These are phyloP conservation scores for Hypoxylon sp. DNA, from an alignment of 2,329 filamentous ascomycete genomes.

Conservation along the genomic window DNA sequence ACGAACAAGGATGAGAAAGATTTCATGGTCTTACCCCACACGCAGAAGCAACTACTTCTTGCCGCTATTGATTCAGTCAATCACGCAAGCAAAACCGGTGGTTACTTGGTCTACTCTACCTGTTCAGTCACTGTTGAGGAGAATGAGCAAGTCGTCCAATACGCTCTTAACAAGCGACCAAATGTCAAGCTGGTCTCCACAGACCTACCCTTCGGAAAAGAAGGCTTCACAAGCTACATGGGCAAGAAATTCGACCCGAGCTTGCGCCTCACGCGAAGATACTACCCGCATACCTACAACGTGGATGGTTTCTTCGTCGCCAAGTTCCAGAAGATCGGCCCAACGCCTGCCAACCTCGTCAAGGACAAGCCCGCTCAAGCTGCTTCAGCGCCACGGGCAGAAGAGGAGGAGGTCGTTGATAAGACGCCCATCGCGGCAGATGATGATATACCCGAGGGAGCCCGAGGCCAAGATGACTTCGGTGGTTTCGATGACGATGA, in stretches of 20 bases:
- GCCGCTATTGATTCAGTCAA: conserved; percentile 96
- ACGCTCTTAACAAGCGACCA: conserved; percentile 89
- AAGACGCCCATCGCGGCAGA: conserved; percentile 75
- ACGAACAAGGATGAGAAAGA: conserved; percentile 98
- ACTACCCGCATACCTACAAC: conserved; percentile 93
- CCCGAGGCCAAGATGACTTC: conserved; percentile 69
- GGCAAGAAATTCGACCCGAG: conserved; percentile 92
- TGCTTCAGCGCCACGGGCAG: conserved; percentile 48
- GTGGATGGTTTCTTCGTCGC: conserved; percentile 99
- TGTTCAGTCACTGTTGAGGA: conserved; percentile 96
- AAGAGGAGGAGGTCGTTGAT: conserved; percentile 69
- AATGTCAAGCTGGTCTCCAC: conserved; percentile 96
- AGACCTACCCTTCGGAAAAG: conserved; percentile 88
- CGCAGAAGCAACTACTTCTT: conserved; percentile 94
- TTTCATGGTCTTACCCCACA: conserved; percentile 92
- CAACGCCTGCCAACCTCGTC: conserved; percentile 75
- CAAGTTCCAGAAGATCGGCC: conserved; percentile 94
- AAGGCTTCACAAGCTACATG: conserved; percentile 91
- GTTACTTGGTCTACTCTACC: conserved; percentile 96
- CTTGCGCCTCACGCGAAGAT: conserved; percentile 85
- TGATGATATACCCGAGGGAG: conserved; percentile 59
- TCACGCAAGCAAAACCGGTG: conserved; percentile 90
- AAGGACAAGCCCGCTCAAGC: conserved; percentile 51
- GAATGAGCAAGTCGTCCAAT: conserved; percentile 92
- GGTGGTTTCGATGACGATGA: conserved; percentile 82